Evolutionary conservation across 345 rosid species (phyloP).

Genomic region (Citrus cavaleriei): DNA sequence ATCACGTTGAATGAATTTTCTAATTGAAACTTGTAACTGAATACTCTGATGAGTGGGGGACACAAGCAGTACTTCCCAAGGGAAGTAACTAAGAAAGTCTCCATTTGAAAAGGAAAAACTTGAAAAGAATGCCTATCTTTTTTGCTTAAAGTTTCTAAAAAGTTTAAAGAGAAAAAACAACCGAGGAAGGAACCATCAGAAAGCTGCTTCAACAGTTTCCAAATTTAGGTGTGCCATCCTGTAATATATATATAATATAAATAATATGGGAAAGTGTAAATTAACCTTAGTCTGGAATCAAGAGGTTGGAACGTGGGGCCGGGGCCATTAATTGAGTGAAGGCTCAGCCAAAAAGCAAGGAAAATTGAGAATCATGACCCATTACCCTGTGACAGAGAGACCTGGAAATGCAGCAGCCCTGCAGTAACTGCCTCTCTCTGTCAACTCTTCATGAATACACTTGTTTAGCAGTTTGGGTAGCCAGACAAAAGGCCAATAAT

Average conservation of each 20-base stretch:
- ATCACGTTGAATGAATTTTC: background rate
- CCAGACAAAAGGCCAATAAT: too few species aligned
- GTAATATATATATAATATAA: background rate
- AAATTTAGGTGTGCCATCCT: background rate
- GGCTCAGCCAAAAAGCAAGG: background rate
- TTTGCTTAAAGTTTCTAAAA: slow-evolving; percentile 7
- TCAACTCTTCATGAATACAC: background rate
- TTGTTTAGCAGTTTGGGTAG: background rate
- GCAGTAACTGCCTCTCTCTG: background rate
- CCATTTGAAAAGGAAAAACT: background rate
- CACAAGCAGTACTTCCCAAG: slow-evolving; percentile 1
- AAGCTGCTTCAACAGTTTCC: slow-evolving; percentile 13
- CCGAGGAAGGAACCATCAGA: slow-evolving; percentile 11
- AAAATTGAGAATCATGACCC: background rate
- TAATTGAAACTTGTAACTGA: background rate
- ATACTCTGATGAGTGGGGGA: background rate
- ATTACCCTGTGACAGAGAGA: slow-evolving; percentile 4
- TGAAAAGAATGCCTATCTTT: background rate
- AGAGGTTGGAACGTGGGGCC: background rate
- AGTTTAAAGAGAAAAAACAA: background rate
- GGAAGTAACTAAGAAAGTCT: background rate
- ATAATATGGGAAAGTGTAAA: too few species aligned
- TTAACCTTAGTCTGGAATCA: too few species aligned
- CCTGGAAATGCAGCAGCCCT: slow-evolving; percentile 3
- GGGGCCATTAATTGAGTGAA: background rate